Evolutionary conservation across 2,329 filamentous ascomycete genomes (phyloP), one percentile per base, ranked within the genome.

Genomic region (Fusarium pseudograminearum): DNA sequence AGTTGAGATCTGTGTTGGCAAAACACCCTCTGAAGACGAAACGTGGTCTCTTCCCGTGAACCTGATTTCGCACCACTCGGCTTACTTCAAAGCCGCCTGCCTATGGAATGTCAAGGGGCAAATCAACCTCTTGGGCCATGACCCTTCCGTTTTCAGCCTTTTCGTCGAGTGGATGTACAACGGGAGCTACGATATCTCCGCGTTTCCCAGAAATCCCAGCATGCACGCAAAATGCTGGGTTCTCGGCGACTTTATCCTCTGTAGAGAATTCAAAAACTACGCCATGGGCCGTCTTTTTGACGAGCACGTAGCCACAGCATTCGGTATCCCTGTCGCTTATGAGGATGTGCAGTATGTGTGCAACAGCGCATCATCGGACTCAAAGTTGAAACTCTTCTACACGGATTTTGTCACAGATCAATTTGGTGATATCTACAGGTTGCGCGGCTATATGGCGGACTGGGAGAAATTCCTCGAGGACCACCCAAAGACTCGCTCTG

Each of bases 111-210:
- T 4, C 2, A 12, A 18, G 4, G 24, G 9, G 3, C 20, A 4
- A 28, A 34, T 57, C 4, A 26, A 15, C 3, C 4, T 60, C 3
- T 9, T 8, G 1, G 7, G 11, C 4, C 15, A 47, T 14, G 15
- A 40, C 14, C 33, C 41, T 10, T 14, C 6, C 0, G 18, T 28
- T 4, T 60, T 57, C 26, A 3, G 28, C 1, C 7, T 47, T 2
- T 60, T 57, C 3, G 28, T 60, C 10, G 52, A 60, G 18, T 47
- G 57, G 57, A 57, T 47, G 15, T 47, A 60, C 3, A 33, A 57
- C 16, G 28, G 14, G 10, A 16, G 7, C 14, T 57, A 60, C 8
- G 5, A 16, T 3, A 2, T 7, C 1, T 12, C 2, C 4, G 26
- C 20, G 0, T 3, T n/a, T 0, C 10, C 18, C 3, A 36, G n/a